phyloP scores from a whole-genome alignment of 2,329 filamentous ascomycete genomes.

The Madurella fahalii region DNA sequence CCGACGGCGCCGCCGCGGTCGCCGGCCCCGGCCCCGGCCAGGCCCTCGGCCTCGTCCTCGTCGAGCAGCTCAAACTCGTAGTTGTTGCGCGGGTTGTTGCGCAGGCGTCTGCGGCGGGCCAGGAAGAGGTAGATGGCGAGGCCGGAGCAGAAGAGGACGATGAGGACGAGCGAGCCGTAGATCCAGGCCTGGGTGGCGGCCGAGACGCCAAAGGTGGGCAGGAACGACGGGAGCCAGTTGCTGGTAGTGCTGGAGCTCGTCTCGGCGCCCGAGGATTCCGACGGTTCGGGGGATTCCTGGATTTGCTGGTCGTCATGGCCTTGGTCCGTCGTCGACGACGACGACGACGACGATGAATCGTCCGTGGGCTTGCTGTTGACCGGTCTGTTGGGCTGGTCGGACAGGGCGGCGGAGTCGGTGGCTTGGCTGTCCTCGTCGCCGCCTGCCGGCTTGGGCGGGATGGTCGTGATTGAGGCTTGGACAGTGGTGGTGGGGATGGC shows the following conservation, averaged over 20 bases:
- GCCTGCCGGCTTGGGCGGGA: conserved; percentile 40
- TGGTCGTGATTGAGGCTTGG: conserved; percentile 59
- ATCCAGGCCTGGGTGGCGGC: conserved; percentile 92
- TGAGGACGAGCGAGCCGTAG: conserved; percentile 78
- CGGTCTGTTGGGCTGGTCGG: conserved; percentile 63
- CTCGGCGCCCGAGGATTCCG: conserved; percentile 19
- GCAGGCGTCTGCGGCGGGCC: conserved; percentile 70
- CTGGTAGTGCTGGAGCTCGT: conserved; percentile 28
- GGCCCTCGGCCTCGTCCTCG: conserved; percentile 65
- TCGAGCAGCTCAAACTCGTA: conserved; percentile 95
- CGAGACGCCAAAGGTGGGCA: conserved; percentile 86
- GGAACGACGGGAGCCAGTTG: conserved; percentile 72
- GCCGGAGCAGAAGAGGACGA: conserved; percentile 75
- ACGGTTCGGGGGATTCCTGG: conserved; percentile 23
- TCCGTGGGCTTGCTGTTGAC: conserved; percentile 44
- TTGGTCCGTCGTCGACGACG: conserved; percentile 21
- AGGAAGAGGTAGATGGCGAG: conserved; percentile 79
- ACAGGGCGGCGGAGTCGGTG: conserved; percentile 38
- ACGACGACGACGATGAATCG: conserved; percentile 27
- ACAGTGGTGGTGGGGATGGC: conserved; percentile 60
- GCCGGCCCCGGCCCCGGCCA: conserved; percentile 30
- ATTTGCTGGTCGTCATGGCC: conserved; percentile 3
- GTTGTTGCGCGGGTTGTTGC: conserved; percentile 70
- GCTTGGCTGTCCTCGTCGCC: conserved; percentile 22
- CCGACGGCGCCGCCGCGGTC: conserved; percentile 19